phyloP scores from a whole-genome alignment of 495 filamentous ascomycete species.

The Talaromyces wortmannii region DNA sequence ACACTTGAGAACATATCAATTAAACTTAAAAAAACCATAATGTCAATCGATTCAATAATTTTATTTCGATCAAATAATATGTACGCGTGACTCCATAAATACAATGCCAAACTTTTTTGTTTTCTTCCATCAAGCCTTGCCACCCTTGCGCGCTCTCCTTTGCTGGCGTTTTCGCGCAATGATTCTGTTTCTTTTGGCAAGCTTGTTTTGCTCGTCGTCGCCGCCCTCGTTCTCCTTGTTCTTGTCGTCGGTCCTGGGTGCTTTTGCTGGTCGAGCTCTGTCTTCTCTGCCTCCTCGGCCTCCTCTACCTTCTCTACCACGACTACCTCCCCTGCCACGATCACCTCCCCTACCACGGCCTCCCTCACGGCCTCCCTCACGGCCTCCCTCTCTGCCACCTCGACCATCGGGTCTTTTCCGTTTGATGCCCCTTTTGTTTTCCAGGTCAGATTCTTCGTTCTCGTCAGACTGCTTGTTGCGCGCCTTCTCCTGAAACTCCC shows the following conservation, averaged over 20 bases:
- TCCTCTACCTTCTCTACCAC: no score
- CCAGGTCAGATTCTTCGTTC: constrained; percentile 15
- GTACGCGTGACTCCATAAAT: not conserved
- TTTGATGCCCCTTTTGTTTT: constrained; percentile 20
- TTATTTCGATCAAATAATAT: not conserved
- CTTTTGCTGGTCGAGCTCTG: no score
- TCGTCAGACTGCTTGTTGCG: constrained; percentile 26
- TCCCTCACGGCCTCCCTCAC: no score
- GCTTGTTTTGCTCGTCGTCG: constrained; percentile 44
- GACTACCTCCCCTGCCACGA: no score
- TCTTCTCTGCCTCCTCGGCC: no score
- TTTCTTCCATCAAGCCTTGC: constrained; percentile 18
- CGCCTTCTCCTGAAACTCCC: constrained; percentile 61
- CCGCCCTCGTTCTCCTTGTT: constrained; percentile 14
- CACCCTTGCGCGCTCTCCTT: constrained; percentile 40
- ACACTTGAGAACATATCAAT: not conserved
- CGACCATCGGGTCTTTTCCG: constrained; percentile 32
- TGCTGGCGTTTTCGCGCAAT: constrained; percentile 62
- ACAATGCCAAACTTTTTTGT: not conserved
- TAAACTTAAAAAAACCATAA: no score
- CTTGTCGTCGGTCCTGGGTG: constrained; percentile 3
- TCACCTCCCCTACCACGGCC: no score
- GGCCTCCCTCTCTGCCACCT: constrained; percentile 8
- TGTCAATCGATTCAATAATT: not conserved
- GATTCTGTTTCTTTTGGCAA: constrained; percentile 55